Percentiles rank a stretch among this genome's conserved stretches.
These are phyloP conservation scores for Vaccinium macrocarpon DNA, from an alignment of 148 eudicot genomes.

Conservation along the genomic window DNA sequence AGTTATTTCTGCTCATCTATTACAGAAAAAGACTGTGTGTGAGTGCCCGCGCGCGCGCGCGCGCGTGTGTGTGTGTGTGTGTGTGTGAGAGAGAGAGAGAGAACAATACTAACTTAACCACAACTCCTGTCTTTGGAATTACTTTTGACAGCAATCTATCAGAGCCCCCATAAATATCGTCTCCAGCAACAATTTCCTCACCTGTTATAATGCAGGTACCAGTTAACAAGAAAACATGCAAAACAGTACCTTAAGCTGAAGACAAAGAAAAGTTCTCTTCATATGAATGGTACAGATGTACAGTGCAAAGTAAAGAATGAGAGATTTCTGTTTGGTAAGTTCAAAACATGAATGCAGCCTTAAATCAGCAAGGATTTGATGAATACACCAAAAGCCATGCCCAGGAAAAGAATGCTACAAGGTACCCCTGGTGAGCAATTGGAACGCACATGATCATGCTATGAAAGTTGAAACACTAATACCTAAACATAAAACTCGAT, in stretches of 20 bases:
- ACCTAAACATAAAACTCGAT: not conserved
- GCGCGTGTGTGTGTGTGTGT: no score
- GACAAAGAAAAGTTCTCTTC: not conserved
- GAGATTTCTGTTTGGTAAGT: not conserved
- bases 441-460: not conserved
- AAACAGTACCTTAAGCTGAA: not conserved
- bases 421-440: not conserved
- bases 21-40: not conserved
- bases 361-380: not conserved
- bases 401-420: not conserved
- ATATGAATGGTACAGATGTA: no score
- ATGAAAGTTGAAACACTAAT: not conserved
- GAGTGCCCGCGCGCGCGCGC: no score
- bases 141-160: constrained; percentile 87
- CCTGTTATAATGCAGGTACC: constrained; percentile 35
- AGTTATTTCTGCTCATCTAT: not conserved
- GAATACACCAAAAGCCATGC: not conserved
- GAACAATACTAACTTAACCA: constrained; percentile 69
- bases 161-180: constrained; percentile 97
- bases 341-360: not conserved
- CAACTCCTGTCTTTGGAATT: constrained; percentile 70
- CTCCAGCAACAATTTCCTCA: constrained; percentile 95
- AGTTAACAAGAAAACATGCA: not conserved
- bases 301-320: not conserved
- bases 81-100: not conserved